Percentiles rank a stretch among this genome's conserved stretches.
phyloP scores from a whole-genome alignment of 129 eudicot species.

The Artemisia tridentata region DNA sequence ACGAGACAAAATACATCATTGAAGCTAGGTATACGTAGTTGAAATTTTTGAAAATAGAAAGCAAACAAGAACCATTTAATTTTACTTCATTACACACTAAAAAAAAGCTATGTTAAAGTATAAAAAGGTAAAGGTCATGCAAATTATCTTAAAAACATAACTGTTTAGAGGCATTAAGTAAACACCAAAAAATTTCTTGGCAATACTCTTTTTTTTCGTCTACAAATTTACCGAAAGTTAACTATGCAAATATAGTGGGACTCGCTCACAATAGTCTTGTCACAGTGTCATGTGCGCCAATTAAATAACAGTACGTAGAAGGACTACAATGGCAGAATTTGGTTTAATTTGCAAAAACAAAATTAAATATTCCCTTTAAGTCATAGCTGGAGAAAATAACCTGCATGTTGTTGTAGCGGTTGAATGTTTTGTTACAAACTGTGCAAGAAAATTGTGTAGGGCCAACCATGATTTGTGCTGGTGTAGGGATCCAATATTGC shows the following conservation, averaged over 20 bases:
- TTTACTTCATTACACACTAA: background rate
- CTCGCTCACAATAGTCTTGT: constrained; percentile 6
- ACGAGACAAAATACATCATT: background rate
- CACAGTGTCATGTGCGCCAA: background rate
- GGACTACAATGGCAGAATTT: constrained; percentile 14
- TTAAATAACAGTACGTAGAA: constrained; percentile 6
- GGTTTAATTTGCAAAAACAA: background rate
- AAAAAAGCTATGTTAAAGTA: background rate
- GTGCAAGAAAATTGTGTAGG: constrained; percentile 90
- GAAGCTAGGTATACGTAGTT: background rate
- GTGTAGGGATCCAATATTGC: constrained; percentile 83
- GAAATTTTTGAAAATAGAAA: background rate
- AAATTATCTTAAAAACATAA: background rate
- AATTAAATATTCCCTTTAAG: constrained; percentile 5
- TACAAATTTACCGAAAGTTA: background rate
- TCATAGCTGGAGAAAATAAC: constrained; percentile 25
- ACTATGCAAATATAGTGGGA: constrained; percentile 1
- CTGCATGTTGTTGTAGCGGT: constrained; percentile 89
- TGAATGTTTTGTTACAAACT: constrained; percentile 75
- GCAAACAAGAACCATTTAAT: background rate
- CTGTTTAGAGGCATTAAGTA: background rate
- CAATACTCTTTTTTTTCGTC: background rate
- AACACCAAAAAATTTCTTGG: background rate
- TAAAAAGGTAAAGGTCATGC: background rate
- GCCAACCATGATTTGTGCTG: constrained; percentile 84